Evolutionary conservation across 225 moss, liverwort and hornwort species (phyloP).

Genomic region (Anthoceros angustus): DNA sequence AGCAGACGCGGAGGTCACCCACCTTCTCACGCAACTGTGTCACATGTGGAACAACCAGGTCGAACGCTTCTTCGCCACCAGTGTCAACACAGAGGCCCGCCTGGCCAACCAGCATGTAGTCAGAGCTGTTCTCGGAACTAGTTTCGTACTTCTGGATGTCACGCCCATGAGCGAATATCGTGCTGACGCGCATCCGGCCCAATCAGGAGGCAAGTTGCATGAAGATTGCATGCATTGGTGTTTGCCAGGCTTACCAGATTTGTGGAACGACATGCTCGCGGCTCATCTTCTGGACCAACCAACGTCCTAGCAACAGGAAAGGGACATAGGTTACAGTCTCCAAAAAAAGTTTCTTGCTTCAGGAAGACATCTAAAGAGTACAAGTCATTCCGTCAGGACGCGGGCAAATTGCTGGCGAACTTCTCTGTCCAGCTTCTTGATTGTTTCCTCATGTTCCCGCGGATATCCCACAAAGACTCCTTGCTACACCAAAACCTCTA

Average conservation of each 20-base stretch:
- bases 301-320: too few species aligned
- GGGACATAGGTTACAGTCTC: too few species aligned
- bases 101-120: not conserved
- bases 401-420: slow-evolving; percentile 48
- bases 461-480: too few species aligned
- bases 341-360: too few species aligned
- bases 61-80: not conserved
- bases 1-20: too few species aligned
- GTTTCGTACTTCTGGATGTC: not conserved
- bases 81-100: not conserved
- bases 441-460: slow-evolving; percentile 38
- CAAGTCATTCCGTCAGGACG: slow-evolving; percentile 60
- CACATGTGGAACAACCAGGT: not conserved
- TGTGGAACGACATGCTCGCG: not conserved
- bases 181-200: not conserved
- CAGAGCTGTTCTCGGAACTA: not conserved
- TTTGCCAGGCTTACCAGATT: not conserved
- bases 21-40: not conserved
- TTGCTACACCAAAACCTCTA: not conserved
- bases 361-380: too few species aligned
- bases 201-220: not conserved
- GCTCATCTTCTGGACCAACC: not conserved
- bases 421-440: slow-evolving; percentile 39
- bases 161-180: not conserved
- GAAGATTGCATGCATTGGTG: not conserved